Evolutionary conservation across 2,329 filamentous ascomycete species (phyloP).

Genomic region (Cadophora luteo-olivacea): DNA sequence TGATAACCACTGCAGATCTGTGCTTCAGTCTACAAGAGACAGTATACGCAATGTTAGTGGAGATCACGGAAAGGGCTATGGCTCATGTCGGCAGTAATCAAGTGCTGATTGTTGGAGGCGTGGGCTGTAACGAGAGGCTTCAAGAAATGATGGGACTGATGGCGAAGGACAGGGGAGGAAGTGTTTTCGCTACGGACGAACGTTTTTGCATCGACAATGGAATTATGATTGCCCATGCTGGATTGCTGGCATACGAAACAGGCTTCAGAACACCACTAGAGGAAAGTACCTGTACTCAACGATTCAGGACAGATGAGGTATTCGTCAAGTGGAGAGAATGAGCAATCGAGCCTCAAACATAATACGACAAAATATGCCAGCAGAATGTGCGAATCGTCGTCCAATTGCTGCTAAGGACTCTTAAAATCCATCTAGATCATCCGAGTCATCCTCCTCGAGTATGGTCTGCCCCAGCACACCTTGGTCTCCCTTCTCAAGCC

Average conservation of each 20-base stretch:
- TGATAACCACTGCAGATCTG: constrained; percentile 80
- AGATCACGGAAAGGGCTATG: constrained; percentile 98
- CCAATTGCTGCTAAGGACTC: neutral
- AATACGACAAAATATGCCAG: neutral
- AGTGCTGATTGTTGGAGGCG: constrained; percentile 93
- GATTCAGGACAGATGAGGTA: constrained; percentile 84
- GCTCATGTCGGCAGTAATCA: constrained; percentile 91
- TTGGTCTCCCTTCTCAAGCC: constrained; percentile 43
- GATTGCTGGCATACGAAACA: constrained; percentile 81
- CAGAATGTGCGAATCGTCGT: neutral
- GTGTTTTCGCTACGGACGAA: constrained; percentile 94
- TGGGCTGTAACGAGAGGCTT: constrained; percentile 91
- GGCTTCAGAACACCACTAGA: constrained; percentile 79
- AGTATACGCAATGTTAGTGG: constrained; percentile 94
- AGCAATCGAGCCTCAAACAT: neutral
- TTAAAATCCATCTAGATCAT: constrained; percentile 54
- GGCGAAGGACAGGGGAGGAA: constrained; percentile 86
- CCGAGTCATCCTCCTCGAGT: constrained; percentile 71
- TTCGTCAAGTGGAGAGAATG: constrained; percentile 77
- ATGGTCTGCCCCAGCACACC: constrained; percentile 71
- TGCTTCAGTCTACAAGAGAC: constrained; percentile 97
- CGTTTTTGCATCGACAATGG: constrained; percentile 99
- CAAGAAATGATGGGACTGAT: constrained; percentile 99
- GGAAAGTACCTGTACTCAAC: constrained; percentile 84
- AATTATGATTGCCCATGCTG: constrained; percentile 99